Evolutionary conservation across 176 grass and related monocot genomes (phyloP).

Genomic region (Olyra latifolia): DNA sequence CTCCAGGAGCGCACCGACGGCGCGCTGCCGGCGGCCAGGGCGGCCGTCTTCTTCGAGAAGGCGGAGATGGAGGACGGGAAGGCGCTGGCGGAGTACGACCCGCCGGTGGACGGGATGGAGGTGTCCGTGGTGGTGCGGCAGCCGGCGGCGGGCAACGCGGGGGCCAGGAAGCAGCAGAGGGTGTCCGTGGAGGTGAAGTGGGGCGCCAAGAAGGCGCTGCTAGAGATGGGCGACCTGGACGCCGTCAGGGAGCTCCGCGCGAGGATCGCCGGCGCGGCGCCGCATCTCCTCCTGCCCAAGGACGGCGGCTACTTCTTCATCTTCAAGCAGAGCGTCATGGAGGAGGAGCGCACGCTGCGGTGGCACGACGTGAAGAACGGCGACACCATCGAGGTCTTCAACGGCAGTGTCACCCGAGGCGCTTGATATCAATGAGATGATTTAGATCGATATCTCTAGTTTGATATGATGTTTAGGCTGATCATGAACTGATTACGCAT

Average conservation of each 20-base stretch:
- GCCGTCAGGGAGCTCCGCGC: conserved; percentile 17
- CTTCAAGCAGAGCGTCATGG: conserved; percentile 63
- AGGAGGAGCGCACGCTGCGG: conserved; percentile 52
- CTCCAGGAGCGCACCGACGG: conserved; percentile 37
- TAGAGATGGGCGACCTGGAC: conserved; percentile 48
- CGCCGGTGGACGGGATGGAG: conserved; percentile 14
- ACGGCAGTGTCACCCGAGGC: conserved; percentile 41
- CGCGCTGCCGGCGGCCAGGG: conserved; percentile 9
- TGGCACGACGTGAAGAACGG: conserved; percentile 63
- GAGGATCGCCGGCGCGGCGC: neutral
- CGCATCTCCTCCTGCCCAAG: neutral
- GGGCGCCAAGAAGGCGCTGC: conserved; percentile 19
- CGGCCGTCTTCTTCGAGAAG: conserved; percentile 23
- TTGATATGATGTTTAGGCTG: no score
- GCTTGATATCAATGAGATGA: neutral
- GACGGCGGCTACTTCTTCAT: conserved; percentile 52
- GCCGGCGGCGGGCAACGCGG: neutral
- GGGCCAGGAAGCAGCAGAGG: neutral
- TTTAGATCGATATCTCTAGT: no score
- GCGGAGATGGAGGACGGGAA: conserved; percentile 52
- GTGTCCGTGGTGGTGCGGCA: conserved; percentile 20
- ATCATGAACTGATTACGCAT: no score
- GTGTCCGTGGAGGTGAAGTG: conserved; percentile 42
- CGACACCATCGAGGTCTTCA: conserved; percentile 61
- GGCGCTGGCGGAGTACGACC: conserved; percentile 28